A percentile compares a stretch with the other conserved stretches of the same genome.
Evolutionary conservation across 129 eudicot genomes (phyloP).

Genomic region (Daucus carota): DH1_v3.0 NC_030381.2:49606501-49607000

Average conservation of each 20-base stretch:
- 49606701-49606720: constrained; percentile 93
- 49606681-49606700: constrained; percentile 81
- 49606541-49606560: constrained; percentile 92
- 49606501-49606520: constrained; percentile 97
- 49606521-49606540: constrained; percentile 73
- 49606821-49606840: constrained; percentile 98
- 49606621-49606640: neutral
- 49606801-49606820: constrained; percentile 94
- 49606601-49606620: constrained; percentile 58
- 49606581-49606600: constrained; percentile 74
- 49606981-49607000: constrained; percentile 26
- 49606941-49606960: constrained; percentile 95
- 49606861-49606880: constrained; percentile 95
- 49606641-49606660: neutral
- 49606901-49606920: constrained; percentile 82
- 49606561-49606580: constrained; percentile 86
- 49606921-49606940: constrained; percentile 90
- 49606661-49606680: constrained; percentile 4
- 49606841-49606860: constrained; percentile 93
- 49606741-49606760: constrained; percentile 94
- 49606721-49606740: constrained; percentile 73
- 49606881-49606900: constrained; percentile 93
- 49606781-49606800: constrained; percentile 95
- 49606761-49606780: constrained; percentile 95
- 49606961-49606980: constrained; percentile 89